phyloP scores from a whole-genome alignment of 179 eudicot species.

The Beta lomatogona region DNA sequence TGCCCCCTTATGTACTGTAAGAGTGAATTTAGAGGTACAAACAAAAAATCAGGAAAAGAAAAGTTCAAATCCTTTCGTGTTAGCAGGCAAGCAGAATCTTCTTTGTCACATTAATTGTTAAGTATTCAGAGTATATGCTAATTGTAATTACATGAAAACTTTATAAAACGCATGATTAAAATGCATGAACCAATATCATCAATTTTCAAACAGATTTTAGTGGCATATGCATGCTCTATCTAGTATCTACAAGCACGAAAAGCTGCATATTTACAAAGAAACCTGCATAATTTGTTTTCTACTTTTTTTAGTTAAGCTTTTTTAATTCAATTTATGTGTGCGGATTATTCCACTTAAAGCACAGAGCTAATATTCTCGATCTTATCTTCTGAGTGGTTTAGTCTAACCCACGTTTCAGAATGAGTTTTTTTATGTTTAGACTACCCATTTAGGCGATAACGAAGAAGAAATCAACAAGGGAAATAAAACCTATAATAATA shows the following conservation, averaged over 20 bases:
- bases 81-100: slow-evolving; percentile 7
- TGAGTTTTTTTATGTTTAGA: not conserved
- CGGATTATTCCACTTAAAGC: slow-evolving; percentile 6
- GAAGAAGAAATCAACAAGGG: not conserved
- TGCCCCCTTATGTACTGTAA: slow-evolving; percentile 6
- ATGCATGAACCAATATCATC: not conserved
- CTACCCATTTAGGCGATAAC: not conserved
- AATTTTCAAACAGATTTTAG: slow-evolving; percentile 14
- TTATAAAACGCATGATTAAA: slow-evolving; percentile 2
- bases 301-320: not conserved
- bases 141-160: not conserved
- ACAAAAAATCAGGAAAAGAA: slow-evolving; percentile 19
- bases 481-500: too few relatives aligned
- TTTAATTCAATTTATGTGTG: slow-evolving; percentile 15
- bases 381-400: not conserved
- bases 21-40: not conserved
- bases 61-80: slow-evolving; percentile 11
- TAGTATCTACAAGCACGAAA: slow-evolving; percentile 1
- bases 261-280: slow-evolving; percentile 7
- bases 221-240: slow-evolving; percentile 12
- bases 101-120: not conserved
- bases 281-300: not conserved
- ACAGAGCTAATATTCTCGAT: not conserved
- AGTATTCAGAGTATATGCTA: not conserved
- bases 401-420: slow-evolving; percentile 14